Base-by-base conservation (phyloP, 2,329 filamentous ascomycete genomes). In the Trichoderma hamatum region DNA sequence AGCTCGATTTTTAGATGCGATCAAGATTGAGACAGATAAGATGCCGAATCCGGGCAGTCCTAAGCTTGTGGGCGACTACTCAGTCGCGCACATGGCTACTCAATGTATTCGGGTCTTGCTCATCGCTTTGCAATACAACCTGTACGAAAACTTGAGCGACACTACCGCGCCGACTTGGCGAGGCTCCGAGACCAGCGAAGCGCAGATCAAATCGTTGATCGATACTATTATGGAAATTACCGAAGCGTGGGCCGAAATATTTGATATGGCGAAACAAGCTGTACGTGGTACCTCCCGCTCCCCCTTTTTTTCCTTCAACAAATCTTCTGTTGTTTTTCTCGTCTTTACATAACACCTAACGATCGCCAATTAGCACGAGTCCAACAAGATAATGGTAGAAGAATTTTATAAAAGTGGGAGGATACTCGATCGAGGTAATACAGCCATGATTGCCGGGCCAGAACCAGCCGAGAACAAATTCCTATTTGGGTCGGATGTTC, bases 141-240 rank as follows among this genome's bases (percentile, higher is more conserved):
- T 82, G 5, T 81, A 79, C 67, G 73, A 74, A 54, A 74, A 81
- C 49, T 69, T 82, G 14, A 74, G 74, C 2, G 75, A 78, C 26
- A 80, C 78, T 19, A 81, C 80, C 1, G 80, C 78, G 9, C 80
- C 80, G 5, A 72, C 80, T 2, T 79, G 78, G 75, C 74, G 76
- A 34, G 74, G 76, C 26, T 76, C 76, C 7, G 71, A 74, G 1
- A 75, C 77, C 3, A 75, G 77, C 63, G 78, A 80, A 30, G 68
- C 72, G 1, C 74, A 78, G 26, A 74, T 82, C 19, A 74, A 75
- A 5, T 72, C 71, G 3, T 72, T 81, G 24, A 77, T 82, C 34
- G 72, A 77, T 54, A 75, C 74, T 16, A 76, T 80, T 7, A 72
- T 82, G 68, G 74, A 72, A 39, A 73, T 81, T 9, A 77, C 77